Conservation (phyloP, 768 basidiomycete species). For the Glaciozyma antarctica region DNA sequence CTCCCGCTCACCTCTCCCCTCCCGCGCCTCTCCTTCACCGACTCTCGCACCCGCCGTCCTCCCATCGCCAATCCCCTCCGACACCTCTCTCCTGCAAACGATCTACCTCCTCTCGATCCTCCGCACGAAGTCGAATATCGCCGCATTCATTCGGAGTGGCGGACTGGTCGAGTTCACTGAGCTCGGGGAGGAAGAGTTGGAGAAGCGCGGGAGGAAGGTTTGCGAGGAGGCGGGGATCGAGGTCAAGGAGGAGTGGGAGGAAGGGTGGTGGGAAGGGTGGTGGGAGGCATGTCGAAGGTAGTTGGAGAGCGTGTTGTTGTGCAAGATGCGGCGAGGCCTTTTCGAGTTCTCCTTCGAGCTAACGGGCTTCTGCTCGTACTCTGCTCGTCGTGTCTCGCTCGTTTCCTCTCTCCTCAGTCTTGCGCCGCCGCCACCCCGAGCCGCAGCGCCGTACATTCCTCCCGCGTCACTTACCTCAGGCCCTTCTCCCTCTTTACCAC, state of each 20-base stretch:
- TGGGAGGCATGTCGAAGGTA: no score
- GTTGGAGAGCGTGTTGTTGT: no score
- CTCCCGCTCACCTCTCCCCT: not conserved
- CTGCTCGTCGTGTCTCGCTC: no score
- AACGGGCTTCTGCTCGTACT: no score
- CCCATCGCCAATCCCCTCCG: not conserved
- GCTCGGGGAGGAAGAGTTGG: constrained; percentile 3
- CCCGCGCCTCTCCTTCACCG: not conserved
- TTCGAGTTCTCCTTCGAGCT: no score
- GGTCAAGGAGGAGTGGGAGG: constrained; percentile 11
- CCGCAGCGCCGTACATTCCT: no score
- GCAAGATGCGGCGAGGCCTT: no score
- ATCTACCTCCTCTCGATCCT: constrained; percentile 11
- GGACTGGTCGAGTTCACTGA: not conserved
- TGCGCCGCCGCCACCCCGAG: no score
- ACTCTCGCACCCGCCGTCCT: not conserved
- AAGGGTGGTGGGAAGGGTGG: not conserved
- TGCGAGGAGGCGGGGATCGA: constrained; percentile 4
- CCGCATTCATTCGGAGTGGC: not conserved
- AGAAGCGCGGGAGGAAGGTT: constrained; percentile 1
- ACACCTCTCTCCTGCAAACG: constrained; percentile 1
- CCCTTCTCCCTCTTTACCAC: no score
- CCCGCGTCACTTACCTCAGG: no score
- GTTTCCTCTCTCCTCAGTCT: no score
- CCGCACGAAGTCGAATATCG: not conserved